These are phyloP conservation scores for Yamagishiella unicocca DNA, from an alignment of 139 green algal species.

Conservation along the genomic window DNA sequence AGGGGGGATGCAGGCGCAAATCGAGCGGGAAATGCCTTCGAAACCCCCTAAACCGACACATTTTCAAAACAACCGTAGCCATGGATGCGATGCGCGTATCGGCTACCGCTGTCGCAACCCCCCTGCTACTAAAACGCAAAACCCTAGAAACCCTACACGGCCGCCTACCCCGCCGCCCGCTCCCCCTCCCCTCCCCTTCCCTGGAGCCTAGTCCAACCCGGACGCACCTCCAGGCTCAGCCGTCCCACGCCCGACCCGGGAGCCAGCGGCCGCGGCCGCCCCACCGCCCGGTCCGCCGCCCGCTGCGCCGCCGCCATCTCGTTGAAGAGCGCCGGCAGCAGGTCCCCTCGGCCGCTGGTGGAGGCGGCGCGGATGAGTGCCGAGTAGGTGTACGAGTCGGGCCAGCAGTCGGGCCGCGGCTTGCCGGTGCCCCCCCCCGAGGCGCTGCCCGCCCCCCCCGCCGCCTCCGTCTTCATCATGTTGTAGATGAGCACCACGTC, in stretches of 20 bases:
- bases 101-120: too few species aligned
- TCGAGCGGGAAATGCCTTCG: too few species aligned
- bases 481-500: conserved; percentile 59
- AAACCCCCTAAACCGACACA: too few species aligned
- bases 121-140: too few species aligned
- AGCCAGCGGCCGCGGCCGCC: neutral
- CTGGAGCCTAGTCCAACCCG: neutral
- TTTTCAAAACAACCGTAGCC: too few species aligned
- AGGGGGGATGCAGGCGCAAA: too few species aligned
- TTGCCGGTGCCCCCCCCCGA: neutral
- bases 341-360: conserved; percentile 38
- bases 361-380: conserved; percentile 48
- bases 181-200: neutral
- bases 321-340: conserved; percentile 54
- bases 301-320: conserved; percentile 48
- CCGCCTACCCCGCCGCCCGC: neutral
- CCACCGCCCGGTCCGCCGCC: conserved; percentile 22
- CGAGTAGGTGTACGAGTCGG: conserved; percentile 60
- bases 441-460: neutral
- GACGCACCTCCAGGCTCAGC: conserved; percentile 7
- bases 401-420: conserved; percentile 9
- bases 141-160: too few species aligned
- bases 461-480: conserved; percentile 39
- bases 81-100: too few species aligned
- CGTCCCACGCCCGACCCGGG: neutral